Evolutionary conservation across 23 red algal species (phyloP), one percentile per base, ranked within the genome.

Genomic region (Gracilaria caudata): DNA sequence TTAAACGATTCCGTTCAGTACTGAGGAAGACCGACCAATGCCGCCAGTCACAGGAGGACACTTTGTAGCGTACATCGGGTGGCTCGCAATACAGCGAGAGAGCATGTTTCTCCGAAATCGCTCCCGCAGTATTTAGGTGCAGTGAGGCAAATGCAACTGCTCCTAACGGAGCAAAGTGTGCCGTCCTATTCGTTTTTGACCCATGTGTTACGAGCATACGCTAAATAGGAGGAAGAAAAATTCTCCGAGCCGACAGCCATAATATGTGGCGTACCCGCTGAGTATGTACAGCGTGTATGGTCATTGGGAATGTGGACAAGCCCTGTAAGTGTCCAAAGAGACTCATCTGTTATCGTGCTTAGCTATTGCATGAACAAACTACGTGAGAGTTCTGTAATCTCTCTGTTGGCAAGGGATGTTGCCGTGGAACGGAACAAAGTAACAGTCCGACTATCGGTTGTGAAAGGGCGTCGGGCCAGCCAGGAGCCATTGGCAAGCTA

Each of bases 151-250:
- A 80, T 80, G 44, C 76, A 80, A 28, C 44, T 57, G 7, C 6
- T 25, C 10, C 23, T 80, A 44, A 55, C 49, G 7, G 76, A 44
- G 6, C 9, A 32, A 6, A 12, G 7, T 7, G 76, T 80, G 13
- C 78, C 78, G 3, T 8, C 24, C 26, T 63, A 26, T 34, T 29
- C 78, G 14, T 63, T 81, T 61, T 21, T 81, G 21, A 30, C 49
- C 2, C 47, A 60, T 2, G 78, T 81, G 37, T 10, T 81, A 9
- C 78, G 78, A 8, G 78, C 78, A 57, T 81, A 81, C 37, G 4
- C 46, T 9, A 28, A 28, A 33, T 81, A 51, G 78, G 53, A 63
- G 78, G 34, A 81, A 30, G 4, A 63, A 30, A 37, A 81, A 30
- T 81, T 81, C 37, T 51, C 75, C 41, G 35, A 63, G 54, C 53